Percentiles rank a stretch among this genome's conserved stretches.
phyloP scores from a whole-genome alignment of 441 rosid genomes.

The Eugenia klotzschiana region DNA sequence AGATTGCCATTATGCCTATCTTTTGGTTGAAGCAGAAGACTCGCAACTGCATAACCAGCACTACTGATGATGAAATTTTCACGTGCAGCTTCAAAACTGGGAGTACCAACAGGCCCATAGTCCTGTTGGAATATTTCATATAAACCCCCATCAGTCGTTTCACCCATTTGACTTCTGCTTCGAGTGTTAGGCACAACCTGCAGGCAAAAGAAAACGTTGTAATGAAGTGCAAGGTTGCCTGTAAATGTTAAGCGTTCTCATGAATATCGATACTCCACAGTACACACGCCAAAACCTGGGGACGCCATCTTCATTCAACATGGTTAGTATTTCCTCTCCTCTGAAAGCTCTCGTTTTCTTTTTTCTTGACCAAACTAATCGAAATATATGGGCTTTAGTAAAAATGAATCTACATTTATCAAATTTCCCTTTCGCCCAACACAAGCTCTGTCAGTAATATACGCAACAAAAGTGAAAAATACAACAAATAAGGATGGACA shows the following conservation, averaged over 20 bases:
- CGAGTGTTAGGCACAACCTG: conserved; percentile 91
- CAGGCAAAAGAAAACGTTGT: not conserved
- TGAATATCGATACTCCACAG: not conserved
- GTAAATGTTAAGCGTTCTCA: not conserved
- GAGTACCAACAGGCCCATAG: conserved; percentile 84
- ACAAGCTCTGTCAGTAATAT: not conserved
- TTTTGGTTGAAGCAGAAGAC: conserved; percentile 92
- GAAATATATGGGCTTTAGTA: not conserved
- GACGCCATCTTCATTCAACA: not conserved
- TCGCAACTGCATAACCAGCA: conserved; percentile 98
- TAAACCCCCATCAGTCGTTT: conserved; percentile 95
- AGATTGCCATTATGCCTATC: conserved; percentile 99
- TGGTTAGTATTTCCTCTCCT: not conserved
- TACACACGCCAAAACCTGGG: not conserved
- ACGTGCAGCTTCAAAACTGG: conserved; percentile 80
- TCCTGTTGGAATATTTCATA: conserved; percentile 96
- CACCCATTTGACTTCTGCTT: conserved; percentile 99
- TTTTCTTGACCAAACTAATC: not conserved
- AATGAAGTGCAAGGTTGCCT: not conserved
- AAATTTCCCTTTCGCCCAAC: not conserved
- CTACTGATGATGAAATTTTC: conserved; percentile 89
- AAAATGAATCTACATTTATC: not conserved
- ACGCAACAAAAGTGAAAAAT: not conserved
- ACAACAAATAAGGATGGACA: not conserved
- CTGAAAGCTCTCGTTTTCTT: not conserved